These are phyloP conservation scores for Nannochloropsis oceanica DNA, from an alignment of 108 stramenopile species.

Conservation along the genomic window DNA sequence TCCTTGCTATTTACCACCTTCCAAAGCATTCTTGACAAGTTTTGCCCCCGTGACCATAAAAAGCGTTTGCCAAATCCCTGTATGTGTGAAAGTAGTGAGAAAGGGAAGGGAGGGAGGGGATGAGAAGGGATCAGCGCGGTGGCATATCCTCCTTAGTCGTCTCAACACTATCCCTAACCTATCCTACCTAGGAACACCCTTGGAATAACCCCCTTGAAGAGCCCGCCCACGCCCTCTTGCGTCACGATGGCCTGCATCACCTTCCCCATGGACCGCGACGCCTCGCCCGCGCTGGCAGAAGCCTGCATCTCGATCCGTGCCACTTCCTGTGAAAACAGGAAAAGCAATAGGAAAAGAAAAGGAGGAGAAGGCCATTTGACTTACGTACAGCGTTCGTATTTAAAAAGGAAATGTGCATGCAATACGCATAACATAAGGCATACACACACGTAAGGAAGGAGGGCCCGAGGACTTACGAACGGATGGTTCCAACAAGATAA, in stretches of 20 bases:
- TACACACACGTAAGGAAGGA: not conserved
- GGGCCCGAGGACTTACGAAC: not conserved
- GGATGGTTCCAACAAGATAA: slow-evolving; percentile 30
- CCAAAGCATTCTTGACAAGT: slow-evolving; percentile 3
- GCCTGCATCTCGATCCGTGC: slow-evolving; percentile 26
- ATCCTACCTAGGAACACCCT: slow-evolving; percentile 2
- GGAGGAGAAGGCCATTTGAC: no score
- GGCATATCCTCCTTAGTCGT: no score
- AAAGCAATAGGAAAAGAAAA: not conserved
- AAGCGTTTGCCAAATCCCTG: slow-evolving; percentile 2
- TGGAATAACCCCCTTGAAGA: slow-evolving; percentile 21
- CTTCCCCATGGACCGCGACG: not conserved
- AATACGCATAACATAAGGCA: not conserved
- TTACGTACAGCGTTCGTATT: not conserved
- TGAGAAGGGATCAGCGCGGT: no score
- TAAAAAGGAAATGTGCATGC: not conserved
- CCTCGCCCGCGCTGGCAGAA: slow-evolving; percentile 4
- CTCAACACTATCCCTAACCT: no score
- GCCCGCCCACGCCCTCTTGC: slow-evolving; percentile 3
- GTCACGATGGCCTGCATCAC: slow-evolving; percentile 1
- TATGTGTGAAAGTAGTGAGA: not conserved
- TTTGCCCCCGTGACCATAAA: slow-evolving; percentile 21
- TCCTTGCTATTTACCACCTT: not conserved
- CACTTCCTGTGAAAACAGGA: slow-evolving; percentile 5
- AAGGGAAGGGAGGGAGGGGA: no score